Conservation (phyloP, 495 filamentous ascomycete species). For the Bacidia rubella region DNA sequence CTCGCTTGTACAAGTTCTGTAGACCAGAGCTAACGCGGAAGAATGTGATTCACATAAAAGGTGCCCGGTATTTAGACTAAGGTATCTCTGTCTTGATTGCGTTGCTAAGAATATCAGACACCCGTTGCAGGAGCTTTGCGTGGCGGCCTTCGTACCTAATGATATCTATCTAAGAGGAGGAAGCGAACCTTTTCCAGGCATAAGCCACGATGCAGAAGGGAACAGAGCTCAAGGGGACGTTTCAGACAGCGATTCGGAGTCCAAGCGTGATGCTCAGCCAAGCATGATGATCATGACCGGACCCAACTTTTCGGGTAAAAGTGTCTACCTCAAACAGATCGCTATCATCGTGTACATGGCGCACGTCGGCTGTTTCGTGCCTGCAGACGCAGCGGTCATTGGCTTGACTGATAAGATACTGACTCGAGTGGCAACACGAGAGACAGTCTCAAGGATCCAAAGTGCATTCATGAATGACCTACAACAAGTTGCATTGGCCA, state of each 20-base stretch:
- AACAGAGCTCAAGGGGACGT: neutral
- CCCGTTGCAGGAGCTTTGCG: slow-evolving; percentile 76
- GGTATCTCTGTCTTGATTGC: slow-evolving; percentile 4
- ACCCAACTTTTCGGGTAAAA: slow-evolving; percentile 94
- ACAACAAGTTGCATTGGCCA: slow-evolving; percentile 68
- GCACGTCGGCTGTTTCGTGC: slow-evolving; percentile 84
- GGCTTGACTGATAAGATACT: slow-evolving; percentile 90
- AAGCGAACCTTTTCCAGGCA: slow-evolving; percentile 15
- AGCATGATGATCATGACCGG: slow-evolving; percentile 81
- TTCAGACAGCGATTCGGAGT: neutral
- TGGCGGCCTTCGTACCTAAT: slow-evolving; percentile 78
- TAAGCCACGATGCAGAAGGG: neutral
- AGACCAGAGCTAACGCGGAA: slow-evolving; percentile 55
- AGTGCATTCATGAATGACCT: slow-evolving; percentile 91
- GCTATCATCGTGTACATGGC: slow-evolving; percentile 91
- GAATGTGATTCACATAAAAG: slow-evolving; percentile 65
- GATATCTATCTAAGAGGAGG: slow-evolving; percentile 62
- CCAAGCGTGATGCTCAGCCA: slow-evolving; percentile 26
- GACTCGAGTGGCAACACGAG: slow-evolving; percentile 73
- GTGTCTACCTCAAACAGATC: slow-evolving; percentile 81
- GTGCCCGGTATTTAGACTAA: slow-evolving; percentile 69
- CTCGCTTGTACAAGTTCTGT: slow-evolving; percentile 56
- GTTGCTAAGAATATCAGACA: too few relatives aligned
- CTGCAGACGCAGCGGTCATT: slow-evolving; percentile 62
- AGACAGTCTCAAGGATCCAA: slow-evolving; percentile 73